Base-by-base conservation (phyloP, 2,329 filamentous ascomycete species). In the Onygena corvina region DNA sequence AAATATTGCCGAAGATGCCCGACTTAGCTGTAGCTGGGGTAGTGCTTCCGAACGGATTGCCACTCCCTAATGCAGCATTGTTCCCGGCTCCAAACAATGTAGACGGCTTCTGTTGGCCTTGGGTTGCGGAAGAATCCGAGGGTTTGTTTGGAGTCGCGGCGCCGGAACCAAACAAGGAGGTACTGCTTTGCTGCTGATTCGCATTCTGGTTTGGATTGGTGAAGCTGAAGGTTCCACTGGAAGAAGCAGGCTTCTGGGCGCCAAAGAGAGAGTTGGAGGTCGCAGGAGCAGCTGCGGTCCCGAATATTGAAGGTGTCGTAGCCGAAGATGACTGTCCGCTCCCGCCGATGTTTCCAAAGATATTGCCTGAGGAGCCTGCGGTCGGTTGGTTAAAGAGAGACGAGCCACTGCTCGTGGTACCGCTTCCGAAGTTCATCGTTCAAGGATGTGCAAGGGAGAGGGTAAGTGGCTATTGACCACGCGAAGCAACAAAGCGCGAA, bases 1-100 rank as follows among this genome's bases (percentile, higher is more conserved):
- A 74, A 45, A 64, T 56, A 50, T 63, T 67, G 38, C 60, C 62
- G 52, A 71, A 70, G 40, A 66, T 52, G n/a, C 52, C 57, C 45
- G 56, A 52, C n/a, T 59, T 61, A 27, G 64, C 58, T 36, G 66
- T 61, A 21, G 63, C 64, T 45, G 69, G 67, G 16, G 67, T 69
- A 6, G 55, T 55, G 52, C 54, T 61, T 34, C 64, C 64, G 49
- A 69, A 68, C 7, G 64, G 47, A 34, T 52, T 6, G 9, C 55
- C 54, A 14, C 55, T 52, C 30, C 61, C 35, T 7, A n/a, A n/a
- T n/a, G 48, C 44, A n/a, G 49, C 29, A 12, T 34, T 52, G 46
- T 61, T 61, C 3, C 53, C 35, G 23, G 56, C 56, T 16, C 64
- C 64, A 53, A 69, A 70, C 11, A 66, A 21, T n/a, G 59, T 58